Conservation (phyloP, 2,329 filamentous ascomycete genomes). For the Byssoonygena ceratinophila region DNA sequence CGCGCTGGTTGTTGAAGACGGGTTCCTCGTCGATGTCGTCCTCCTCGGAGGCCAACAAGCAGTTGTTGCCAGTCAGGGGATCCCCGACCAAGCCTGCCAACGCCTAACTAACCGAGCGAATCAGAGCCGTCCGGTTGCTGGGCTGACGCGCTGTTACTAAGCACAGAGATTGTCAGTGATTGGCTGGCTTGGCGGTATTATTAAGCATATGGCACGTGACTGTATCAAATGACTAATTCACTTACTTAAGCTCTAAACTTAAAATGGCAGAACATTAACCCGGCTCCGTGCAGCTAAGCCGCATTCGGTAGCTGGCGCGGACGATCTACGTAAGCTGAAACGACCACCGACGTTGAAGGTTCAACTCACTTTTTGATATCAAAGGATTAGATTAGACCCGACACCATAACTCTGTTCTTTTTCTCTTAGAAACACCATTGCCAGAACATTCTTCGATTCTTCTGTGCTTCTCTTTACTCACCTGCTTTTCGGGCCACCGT, state of each 20-base stretch:
- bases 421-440: too few species aligned
- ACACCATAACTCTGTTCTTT: not conserved
- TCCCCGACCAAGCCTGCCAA: not conserved
- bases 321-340: constrained; percentile 6
- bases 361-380: not conserved
- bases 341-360: not conserved
- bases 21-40: too few species aligned
- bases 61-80: not conserved
- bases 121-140: not conserved
- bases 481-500: too few species aligned
- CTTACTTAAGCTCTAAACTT: too few species aligned
- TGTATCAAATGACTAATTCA: too few species aligned
- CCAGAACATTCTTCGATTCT: too few species aligned
- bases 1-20: not conserved
- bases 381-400: not conserved
- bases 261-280: too few species aligned
- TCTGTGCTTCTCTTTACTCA: too few species aligned
- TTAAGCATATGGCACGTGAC: too few species aligned
- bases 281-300: too few species aligned
- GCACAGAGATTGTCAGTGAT: not conserved
- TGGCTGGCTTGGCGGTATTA: too few species aligned
- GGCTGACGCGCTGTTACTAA: not conserved
- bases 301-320: not conserved
- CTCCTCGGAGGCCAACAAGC: not conserved
- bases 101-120: not conserved